A percentile compares a stretch with the other conserved stretches of the same genome.
These are phyloP conservation scores for Hevea brasiliensis DNA, from an alignment of 345 rosid genomes.

Conservation along the genomic window DNA sequence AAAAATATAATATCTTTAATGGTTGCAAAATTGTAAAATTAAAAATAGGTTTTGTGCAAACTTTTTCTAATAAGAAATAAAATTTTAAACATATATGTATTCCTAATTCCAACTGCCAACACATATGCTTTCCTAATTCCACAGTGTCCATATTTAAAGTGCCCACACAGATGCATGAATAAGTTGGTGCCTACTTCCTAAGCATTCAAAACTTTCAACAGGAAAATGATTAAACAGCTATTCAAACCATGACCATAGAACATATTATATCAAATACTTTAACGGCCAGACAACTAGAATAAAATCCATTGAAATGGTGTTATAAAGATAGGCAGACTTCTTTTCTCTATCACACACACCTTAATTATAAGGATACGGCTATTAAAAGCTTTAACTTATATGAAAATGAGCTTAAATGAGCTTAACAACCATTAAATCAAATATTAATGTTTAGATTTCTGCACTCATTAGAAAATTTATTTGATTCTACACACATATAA, in stretches of 20 bases:
- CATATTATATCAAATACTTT: background rate
- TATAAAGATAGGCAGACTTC: background rate
- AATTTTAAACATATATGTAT: background rate
- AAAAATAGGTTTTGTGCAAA: background rate
- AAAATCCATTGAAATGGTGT: background rate
- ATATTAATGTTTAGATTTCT: too few relatives aligned
- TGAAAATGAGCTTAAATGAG: too few relatives aligned
- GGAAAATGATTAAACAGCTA: background rate
- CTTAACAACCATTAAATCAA: too few relatives aligned
- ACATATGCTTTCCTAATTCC: background rate
- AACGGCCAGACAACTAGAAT: background rate
- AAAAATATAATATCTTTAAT: too few relatives aligned
- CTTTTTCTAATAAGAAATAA: background rate
- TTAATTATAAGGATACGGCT: too few relatives aligned
- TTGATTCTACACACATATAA: too few relatives aligned
- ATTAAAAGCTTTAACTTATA: too few relatives aligned
- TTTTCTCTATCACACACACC: background rate
- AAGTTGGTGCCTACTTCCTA: background rate
- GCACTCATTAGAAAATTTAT: too few relatives aligned
- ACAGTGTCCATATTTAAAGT: background rate
- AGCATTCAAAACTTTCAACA: background rate
- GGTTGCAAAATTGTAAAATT: background rate
- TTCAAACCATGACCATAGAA: background rate
- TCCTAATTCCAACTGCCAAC: background rate
- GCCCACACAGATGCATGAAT: background rate